Evolutionary conservation across 2,329 filamentous ascomycete genomes (phyloP), one percentile per base, ranked within the genome.

Genomic region (Colletotrichum musicola): DNA sequence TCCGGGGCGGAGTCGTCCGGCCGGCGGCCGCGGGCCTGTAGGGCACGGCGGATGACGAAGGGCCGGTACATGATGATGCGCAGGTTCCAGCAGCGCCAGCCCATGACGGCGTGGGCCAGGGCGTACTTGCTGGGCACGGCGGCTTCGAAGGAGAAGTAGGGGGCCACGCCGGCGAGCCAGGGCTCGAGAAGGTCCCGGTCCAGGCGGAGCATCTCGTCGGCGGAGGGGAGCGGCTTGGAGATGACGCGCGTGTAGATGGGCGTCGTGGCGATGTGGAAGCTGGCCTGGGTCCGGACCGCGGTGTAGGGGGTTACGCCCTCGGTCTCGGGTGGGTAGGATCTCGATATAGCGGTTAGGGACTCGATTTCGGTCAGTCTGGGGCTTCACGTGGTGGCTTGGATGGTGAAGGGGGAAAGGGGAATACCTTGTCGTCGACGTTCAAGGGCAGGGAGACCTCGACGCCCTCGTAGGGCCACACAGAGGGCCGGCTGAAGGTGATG

Each of bases 21-120:
- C n/a, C 51, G 51, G 4, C 59, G 20, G 18, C 62, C 58, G 4
- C 64, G 64, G 42, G 64, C 51, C 7, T 51, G 51, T 35, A 77
- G 74, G 20, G 74, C 79, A 61, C 75, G 77, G 4, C 80, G 78
- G 25, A 84, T 82, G 18, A 85, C 78, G 57, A 83, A 84, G 0
- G 83, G 80, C 4, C 83, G 75, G 68, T 83, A 84, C 77, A 84
- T 83, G 60, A 85, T 81, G 71, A 85, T 83, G 18, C 81, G 77
- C 46, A 85, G 75, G 61, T 85, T 85, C 6, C 80, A 77, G 46
- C 77, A 76, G 13, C 83, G 77, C 81, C 82, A 84, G 55, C 76
- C 76, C 74, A 83, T 81, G 20, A 84, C 79, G 4, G 77, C 77
- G 25, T 83, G 81, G 1, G 79, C 76, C 12, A 83, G 77, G 0